Evolutionary conservation across 805 yeast species (phyloP).

Genomic region (Saccharomycopsis oosterbeekiorum): DNA sequence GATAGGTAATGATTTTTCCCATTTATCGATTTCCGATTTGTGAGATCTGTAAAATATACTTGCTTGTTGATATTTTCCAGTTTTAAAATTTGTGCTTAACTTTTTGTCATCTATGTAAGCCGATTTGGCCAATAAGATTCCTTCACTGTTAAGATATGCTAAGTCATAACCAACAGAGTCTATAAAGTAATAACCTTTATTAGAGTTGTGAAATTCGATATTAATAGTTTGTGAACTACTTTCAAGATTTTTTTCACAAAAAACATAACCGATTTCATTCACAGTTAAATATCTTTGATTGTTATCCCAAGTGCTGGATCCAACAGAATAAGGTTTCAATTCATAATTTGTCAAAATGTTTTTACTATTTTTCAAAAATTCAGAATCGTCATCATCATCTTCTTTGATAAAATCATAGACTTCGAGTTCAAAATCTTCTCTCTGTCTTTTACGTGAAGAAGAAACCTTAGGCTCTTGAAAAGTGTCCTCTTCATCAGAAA

Average conservation of each 20-base stretch:
- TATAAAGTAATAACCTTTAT: conserved; percentile 72
- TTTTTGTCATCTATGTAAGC: conserved; percentile 26
- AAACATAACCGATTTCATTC: conserved; percentile 71
- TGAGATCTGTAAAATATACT: conserved; percentile 63
- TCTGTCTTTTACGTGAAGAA: background rate
- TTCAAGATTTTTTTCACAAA: conserved; percentile 45
- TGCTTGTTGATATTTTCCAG: conserved; percentile 26
- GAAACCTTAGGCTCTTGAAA: background rate
- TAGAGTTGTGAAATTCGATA: conserved; percentile 68
- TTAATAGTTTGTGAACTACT: conserved; percentile 60
- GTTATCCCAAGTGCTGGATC: conserved; percentile 73
- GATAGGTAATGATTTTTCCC: conserved; percentile 59
- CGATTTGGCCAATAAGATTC: conserved; percentile 51
- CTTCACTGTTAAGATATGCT: conserved; percentile 61
- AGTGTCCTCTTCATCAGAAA: conserved; percentile 20
- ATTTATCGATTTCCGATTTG: conserved; percentile 47
- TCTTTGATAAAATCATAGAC: conserved; percentile 11
- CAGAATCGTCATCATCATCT: conserved; percentile 45
- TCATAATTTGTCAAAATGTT: conserved; percentile 22
- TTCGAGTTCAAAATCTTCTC: conserved; percentile 13
- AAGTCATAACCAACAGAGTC: conserved; percentile 65
- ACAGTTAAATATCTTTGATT: conserved; percentile 72
- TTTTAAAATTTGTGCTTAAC: background rate
- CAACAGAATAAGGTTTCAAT: conserved; percentile 67
- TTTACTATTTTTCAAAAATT: conserved; percentile 15